Base-by-base conservation (phyloP, 1,284 basidiomycete species). In the Ustilago lituana region DNA sequence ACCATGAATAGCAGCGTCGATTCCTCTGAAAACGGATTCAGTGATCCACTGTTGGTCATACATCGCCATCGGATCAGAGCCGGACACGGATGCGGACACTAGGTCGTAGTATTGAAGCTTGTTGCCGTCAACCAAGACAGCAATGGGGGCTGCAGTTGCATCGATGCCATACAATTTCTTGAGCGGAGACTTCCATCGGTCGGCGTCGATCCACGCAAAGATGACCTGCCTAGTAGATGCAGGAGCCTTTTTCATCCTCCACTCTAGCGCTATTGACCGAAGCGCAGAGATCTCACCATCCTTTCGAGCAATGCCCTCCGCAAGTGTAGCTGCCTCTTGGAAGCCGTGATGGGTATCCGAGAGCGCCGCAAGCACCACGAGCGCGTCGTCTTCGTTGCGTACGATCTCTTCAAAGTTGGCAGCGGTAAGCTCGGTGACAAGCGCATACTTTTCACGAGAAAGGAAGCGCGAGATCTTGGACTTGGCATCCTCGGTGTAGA, bases 171-270 rank as follows among this genome's bases (percentile, higher is more conserved):
- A 74, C n/a, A 69, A 71, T 47, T 71, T 71, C 8, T 23, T 46
- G 14, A 82, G 56, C 17, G 72, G 63, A 20, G 57, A 60, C 31
- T 66, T 70, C 64, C 71, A 76, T 15, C 76, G 71, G 37, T 80
- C 76, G 1, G 70, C 72, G 52, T 82, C 79, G 53, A 81, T 77
- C 77, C 77, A 82, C 2, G 70, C 77, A 41, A 73, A 82, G 3
- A 78, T 33, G 8, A 76, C 53, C 9, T 57, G 35, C n/a, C 54
- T 39, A 2, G n/a, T 10, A 19, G 55, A 33, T 3, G 15, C 10
- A 0, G 49, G 11, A 2, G 55, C 57, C n/a, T 56, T 23, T 9
- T 49, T 38, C 9, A 52, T 24, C n/a, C 73, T 38, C 75, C 76
- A 78, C 1, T 54, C 45, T 5, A 60, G 51, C 27, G 79, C 69